Evolutionary conservation across 2,329 filamentous ascomycete species (phyloP).

Genomic region (Claviceps sp.): DNA sequence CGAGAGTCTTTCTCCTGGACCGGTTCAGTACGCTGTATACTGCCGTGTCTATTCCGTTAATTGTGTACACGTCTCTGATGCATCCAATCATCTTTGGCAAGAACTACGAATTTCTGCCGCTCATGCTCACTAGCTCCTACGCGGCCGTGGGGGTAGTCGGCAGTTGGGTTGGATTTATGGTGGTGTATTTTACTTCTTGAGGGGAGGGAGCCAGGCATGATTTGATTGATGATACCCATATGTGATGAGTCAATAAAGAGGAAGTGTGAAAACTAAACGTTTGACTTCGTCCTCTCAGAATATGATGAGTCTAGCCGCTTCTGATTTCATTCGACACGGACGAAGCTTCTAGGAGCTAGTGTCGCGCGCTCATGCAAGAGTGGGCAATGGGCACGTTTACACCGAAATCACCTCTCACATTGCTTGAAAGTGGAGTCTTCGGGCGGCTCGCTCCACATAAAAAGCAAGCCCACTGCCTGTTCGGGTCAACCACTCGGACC

Average conservation of each 20-base stretch:
- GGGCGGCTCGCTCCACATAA: slow-evolving; percentile 16
- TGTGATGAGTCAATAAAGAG: background rate
- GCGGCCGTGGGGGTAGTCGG: slow-evolving; percentile 87
- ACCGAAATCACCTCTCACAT: too few species aligned
- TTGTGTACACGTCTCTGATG: slow-evolving; percentile 74
- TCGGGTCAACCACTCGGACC: slow-evolving; percentile 9
- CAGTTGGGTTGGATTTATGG: slow-evolving; percentile 89
- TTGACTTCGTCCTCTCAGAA: background rate
- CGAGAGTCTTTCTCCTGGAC: slow-evolving; percentile 82
- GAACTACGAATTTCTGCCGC: slow-evolving; percentile 74
- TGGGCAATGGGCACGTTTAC: too few species aligned
- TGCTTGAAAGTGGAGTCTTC: slow-evolving; percentile 9
- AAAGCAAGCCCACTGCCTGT: slow-evolving; percentile 15
- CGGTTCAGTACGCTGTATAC: slow-evolving; percentile 85
- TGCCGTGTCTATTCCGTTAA: slow-evolving; percentile 74
- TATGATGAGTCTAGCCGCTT: background rate
- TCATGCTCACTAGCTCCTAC: slow-evolving; percentile 97
- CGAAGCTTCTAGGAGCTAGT: too few species aligned
- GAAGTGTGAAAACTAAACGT: background rate
- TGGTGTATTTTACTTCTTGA: slow-evolving; percentile 66
- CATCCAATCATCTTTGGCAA: slow-evolving; percentile 76
- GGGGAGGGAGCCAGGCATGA: background rate
- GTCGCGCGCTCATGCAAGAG: too few species aligned
- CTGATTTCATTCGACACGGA: background rate
- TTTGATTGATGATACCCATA: slow-evolving; percentile 2